Percentiles rank a stretch among this genome's conserved stretches.
Evolutionary conservation across 2,329 filamentous ascomycete genomes (phyloP).

Genomic region (Venturia pyrina): DNA sequence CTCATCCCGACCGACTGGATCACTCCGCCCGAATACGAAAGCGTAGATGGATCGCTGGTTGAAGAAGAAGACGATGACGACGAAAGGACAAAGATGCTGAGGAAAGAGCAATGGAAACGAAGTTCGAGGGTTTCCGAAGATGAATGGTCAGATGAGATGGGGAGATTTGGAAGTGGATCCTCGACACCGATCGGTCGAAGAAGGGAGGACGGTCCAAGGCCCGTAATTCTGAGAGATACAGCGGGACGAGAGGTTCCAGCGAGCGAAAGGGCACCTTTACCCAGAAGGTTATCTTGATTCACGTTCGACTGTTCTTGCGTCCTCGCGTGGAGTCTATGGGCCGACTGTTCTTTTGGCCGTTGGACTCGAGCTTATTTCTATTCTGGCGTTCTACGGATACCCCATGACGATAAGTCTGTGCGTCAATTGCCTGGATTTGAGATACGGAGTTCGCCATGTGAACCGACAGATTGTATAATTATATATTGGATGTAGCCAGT

Average conservation of each 20-base stretch:
- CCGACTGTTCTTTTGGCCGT: background rate
- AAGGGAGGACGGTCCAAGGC: background rate
- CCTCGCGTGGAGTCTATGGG: background rate
- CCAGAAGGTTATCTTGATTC: background rate
- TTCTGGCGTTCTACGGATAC: background rate
- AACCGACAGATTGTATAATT: background rate
- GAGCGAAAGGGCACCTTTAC: conserved; percentile 9
- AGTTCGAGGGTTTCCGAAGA: conserved; percentile 1
- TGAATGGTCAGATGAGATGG: conserved; percentile 10
- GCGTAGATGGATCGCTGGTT: conserved; percentile 59
- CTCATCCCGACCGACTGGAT: conserved; percentile 78
- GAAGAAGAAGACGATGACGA: conserved; percentile 44
- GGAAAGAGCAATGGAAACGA: conserved; percentile 22
- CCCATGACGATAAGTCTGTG: background rate
- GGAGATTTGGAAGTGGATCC: background rate
- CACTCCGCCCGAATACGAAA: conserved; percentile 65
- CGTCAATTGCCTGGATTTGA: background rate
- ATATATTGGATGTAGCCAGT: background rate
- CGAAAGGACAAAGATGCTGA: conserved; percentile 52
- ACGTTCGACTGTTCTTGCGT: background rate
- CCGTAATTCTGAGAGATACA: conserved; percentile 7
- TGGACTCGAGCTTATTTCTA: background rate
- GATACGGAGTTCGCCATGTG: background rate
- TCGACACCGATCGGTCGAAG: background rate
- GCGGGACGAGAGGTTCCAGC: conserved; percentile 9